These are phyloP conservation scores for Albophoma yamanashiensis DNA, from an alignment of 2,329 filamentous ascomycete species.

Conservation along the genomic window DNA sequence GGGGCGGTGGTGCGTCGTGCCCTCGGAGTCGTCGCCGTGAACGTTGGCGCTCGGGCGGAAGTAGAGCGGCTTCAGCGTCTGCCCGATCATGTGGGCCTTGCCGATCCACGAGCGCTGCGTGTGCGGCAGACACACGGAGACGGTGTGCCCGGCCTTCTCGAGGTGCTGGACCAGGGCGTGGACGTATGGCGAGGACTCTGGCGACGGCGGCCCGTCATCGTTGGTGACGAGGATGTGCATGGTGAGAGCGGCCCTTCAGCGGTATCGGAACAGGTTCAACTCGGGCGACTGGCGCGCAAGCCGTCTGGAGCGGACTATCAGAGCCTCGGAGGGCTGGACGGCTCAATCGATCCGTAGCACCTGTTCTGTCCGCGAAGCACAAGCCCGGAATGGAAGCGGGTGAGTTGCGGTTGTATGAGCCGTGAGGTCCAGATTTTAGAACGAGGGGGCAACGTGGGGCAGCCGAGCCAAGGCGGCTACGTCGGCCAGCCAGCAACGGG, in stretches of 20 bases:
- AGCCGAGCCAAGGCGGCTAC: not conserved
- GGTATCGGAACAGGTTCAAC: not conserved
- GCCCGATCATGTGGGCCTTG: slow-evolving; percentile 92
- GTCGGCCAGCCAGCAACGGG: not conserved
- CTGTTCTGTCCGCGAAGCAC: not conserved
- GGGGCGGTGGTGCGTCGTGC: slow-evolving; percentile 49
- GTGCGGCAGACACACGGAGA: slow-evolving; percentile 85
- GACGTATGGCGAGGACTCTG: slow-evolving; percentile 70
- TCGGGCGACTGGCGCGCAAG: too few species aligned
- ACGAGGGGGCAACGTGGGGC: slow-evolving; percentile 1
- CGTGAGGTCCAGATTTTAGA: not conserved
- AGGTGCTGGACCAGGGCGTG: slow-evolving; percentile 63
- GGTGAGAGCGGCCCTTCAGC: slow-evolving; percentile 8
- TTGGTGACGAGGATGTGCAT: slow-evolving; percentile 63
- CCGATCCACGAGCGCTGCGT: slow-evolving; percentile 96
- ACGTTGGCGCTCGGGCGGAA: slow-evolving; percentile 51
- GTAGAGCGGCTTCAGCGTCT: slow-evolving; percentile 74
- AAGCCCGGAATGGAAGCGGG: not conserved
- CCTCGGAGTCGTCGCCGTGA: slow-evolving; percentile 39
- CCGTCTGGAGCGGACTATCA: not conserved
- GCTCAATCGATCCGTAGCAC: not conserved
- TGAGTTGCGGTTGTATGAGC: not conserved
- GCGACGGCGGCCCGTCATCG: slow-evolving; percentile 72
- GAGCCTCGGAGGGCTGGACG: not conserved
- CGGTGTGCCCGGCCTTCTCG: slow-evolving; percentile 66